These are phyloP conservation scores for Leccinum uliginosum DNA, from an alignment of 768 basidiomycete species.

Conservation along the genomic window DNA sequence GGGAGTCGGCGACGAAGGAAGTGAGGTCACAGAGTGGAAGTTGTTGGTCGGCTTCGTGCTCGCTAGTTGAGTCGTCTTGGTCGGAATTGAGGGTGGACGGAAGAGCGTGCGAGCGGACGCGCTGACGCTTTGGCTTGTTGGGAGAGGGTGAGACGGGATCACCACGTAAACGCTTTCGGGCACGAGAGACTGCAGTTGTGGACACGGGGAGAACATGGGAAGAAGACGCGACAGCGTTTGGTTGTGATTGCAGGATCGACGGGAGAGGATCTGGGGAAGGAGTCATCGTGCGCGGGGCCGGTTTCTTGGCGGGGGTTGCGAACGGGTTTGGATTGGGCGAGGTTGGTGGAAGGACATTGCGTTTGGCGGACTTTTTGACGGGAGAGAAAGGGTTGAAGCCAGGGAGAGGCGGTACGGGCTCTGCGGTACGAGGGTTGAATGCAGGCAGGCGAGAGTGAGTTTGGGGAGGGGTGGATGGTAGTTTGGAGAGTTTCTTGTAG, in stretches of 20 bases:
- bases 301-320: constrained; percentile 39
- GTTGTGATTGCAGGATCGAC: constrained; percentile 22
- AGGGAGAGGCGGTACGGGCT: constrained; percentile 47
- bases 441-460: constrained; percentile 30
- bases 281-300: constrained; percentile 19
- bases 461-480: constrained; percentile 33
- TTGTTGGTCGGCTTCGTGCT: constrained; percentile 34
- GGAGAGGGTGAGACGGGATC: constrained; percentile 84
- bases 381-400: constrained; percentile 80
- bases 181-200: constrained; percentile 52
- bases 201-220: constrained; percentile 23
- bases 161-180: constrained; percentile 76
- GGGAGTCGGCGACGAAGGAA: constrained; percentile 67
- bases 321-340: constrained; percentile 38
- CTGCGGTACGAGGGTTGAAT: constrained; percentile 48
- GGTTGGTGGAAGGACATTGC: constrained; percentile 6
- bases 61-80: constrained; percentile 28
- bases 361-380: constrained; percentile 43
- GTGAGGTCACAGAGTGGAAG: constrained; percentile 28
- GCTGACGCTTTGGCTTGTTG: constrained; percentile 68
- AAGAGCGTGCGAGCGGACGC: constrained; percentile 40
- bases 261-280: constrained; percentile 42
- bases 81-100: constrained; percentile 36
- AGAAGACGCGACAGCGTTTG: constrained; percentile 2
- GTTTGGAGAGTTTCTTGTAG: constrained; percentile 72